Percentiles rank a stretch among this genome's conserved stretches.
These are phyloP conservation scores for Ophiostoma ips DNA, from an alignment of 2,329 filamentous ascomycete genomes.

Conservation along the genomic window DNA sequence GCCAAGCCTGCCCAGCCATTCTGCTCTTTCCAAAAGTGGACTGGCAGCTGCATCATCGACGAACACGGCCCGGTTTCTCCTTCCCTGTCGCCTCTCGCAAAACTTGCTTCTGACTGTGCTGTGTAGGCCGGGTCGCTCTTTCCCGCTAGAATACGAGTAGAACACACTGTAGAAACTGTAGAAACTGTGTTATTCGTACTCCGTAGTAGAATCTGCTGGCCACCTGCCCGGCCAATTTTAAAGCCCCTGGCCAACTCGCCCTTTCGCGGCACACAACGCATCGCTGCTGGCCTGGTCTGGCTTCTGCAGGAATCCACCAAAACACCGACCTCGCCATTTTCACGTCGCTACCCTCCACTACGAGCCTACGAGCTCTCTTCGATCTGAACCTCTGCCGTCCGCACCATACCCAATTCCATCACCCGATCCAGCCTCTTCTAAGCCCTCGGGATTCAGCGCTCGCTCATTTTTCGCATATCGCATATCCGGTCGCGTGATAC, in stretches of 20 bases:
- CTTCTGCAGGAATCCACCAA: too few species aligned
- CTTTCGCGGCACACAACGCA: not conserved
- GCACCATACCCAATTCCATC: not conserved
- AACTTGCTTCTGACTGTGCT: not conserved
- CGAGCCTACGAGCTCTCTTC: too few species aligned
- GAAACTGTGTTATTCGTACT: too few species aligned
- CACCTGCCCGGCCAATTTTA: not conserved
- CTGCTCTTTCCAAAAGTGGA: not conserved
- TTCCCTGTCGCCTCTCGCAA: not conserved
- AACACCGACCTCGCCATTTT: constrained; percentile 11
- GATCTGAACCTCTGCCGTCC: not conserved
- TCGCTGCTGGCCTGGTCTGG: not conserved
- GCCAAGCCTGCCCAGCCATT: not conserved
- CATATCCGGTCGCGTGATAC: not conserved
- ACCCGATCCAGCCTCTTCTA: not conserved
- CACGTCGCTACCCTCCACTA: not conserved
- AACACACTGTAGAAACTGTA: not conserved
- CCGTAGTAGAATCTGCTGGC: not conserved
- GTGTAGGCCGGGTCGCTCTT: not conserved
- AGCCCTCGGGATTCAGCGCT: not conserved
- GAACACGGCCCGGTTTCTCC: not conserved
- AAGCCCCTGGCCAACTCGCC: not conserved
- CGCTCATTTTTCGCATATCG: not conserved
- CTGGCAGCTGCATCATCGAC: not conserved
- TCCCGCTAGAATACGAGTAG: not conserved